Percentiles rank a stretch among this genome's conserved stretches.
Conservation (phyloP, 345 rosid genomes). For the Eucalyptus tenuipes region DNA sequence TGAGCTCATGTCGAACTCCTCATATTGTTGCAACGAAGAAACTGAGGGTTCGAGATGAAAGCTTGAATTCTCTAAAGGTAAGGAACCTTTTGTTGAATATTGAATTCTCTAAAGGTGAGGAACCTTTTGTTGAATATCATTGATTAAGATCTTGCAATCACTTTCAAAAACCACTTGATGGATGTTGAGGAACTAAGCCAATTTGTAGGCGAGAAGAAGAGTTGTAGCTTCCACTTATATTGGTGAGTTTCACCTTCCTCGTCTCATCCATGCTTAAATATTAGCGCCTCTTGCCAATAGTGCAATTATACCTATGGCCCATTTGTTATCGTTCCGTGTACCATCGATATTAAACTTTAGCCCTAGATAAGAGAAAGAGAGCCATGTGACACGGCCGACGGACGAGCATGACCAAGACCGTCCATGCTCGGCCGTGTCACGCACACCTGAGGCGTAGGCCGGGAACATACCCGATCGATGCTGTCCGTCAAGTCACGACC, state of each 20-base stretch:
- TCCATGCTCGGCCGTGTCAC: too few relatives aligned
- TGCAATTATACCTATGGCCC: not conserved
- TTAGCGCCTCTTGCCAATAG: not conserved
- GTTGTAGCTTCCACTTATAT: not conserved
- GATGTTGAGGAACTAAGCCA: not conserved
- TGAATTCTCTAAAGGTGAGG: not conserved
- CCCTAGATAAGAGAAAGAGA: not conserved
- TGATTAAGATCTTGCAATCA: not conserved
- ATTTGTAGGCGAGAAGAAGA: not conserved
- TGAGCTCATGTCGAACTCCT: not conserved
- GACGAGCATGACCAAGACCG: too few relatives aligned
- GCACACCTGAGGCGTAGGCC: too few relatives aligned
- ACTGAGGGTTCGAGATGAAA: not conserved
- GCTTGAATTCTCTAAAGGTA: not conserved
- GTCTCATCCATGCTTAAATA: not conserved
- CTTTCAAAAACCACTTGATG: not conserved
- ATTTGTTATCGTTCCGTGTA: not conserved
- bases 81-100: not conserved
- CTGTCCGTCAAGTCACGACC: too few relatives aligned
- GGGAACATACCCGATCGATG: too few relatives aligned
- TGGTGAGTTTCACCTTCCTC: not conserved
- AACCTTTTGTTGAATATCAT: not conserved
- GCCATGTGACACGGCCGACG: not conserved
- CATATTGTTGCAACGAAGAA: not conserved
- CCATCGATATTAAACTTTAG: not conserved